Base-by-base conservation (phyloP, 116 monocot genomes). In the Trichopus zeylanicus region DNA sequence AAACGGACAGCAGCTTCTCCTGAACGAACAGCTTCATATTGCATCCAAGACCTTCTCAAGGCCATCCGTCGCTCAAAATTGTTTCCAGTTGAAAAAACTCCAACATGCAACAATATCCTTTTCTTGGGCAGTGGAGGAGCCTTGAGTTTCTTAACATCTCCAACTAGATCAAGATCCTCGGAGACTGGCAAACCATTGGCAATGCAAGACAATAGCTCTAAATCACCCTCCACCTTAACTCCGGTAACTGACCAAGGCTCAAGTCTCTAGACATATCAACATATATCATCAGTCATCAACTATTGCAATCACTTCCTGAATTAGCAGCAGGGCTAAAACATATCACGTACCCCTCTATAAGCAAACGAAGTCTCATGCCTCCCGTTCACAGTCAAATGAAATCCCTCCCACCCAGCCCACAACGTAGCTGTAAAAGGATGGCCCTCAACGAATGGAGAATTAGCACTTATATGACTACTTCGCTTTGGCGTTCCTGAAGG, bases 41-140 rank as follows among this genome's bases (percentile, higher is more conserved):
- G 93, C 93, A 93, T 85, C 93, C 93, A 93, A 10, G 85, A 74
- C 55, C 85, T 76, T 51, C 89, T 76, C 54, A 93, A 52, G 13
- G 93, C 85, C 85, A 88, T 88, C 18, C 93, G 61, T n/a, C 84
- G 76, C 54, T 82, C 77, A 61, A 93, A 93, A 70, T 93, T 93
- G 69, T 85, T 88, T 22, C 57, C 75, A 52, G 85, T 69, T 4
- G 93, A 93, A 67, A 80, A 80, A 31, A 93, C 75, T 1, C 88
- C 93, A 51, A 93, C 63, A 46, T 88, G 65, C 67, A 93, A 61
- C 24, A 85, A 70, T 12, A 78, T 38, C 58, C 73, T 80, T 51
- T 60, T 80, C 61, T 80, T 82, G 0, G 60, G 33, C 48, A 77
- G 32, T 24, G 46, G 56, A 32, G 88, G 85, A 70, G 89, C 82